Base-by-base conservation (phyloP, 2,329 filamentous ascomycete genomes). In the Trichoderma hamatum region DNA sequence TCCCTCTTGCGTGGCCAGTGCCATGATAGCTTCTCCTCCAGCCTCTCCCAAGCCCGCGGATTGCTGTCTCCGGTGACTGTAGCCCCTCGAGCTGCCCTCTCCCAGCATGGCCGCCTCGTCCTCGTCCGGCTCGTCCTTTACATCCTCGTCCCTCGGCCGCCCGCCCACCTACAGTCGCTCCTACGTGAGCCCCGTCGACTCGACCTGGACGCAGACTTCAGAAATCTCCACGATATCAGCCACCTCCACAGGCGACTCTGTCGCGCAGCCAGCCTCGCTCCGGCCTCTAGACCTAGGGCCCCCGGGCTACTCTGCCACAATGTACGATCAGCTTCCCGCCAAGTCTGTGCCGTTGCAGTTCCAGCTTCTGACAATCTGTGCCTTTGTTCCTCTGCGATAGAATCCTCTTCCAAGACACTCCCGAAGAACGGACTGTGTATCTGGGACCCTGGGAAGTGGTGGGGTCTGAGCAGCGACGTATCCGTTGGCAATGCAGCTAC, bases 401-500 rank as follows among this genome's bases (percentile, higher is more conserved):
- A 78, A 82, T 80, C 56, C 80, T 86, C n/a, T 85, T 83, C 70
- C 83, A 85, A 72, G 81, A 83, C 60, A 84, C 83, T 7, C 73
- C 80, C 43, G 80, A 83, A 72, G 84, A 86, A 73, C 80, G 79
- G 59, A 84, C 83, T 14, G 78, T 86, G 56, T 85, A 85, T 70
- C 80, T 86, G 9, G 84, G 84, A n/a, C 84, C 84, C 5, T 86
- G 84, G 84, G 83, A 85, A 73, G 79, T 85, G 43, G 77, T 84
- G 49, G 82, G 82, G 52, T 80, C 80, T 49, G 82, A 83, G 69
- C 80, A 82, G 36, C 83, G 83, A 61, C 82, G 83, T 51, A 78
- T 86, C n/a, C 75, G 84, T 49, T 86, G 84, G 84, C 83, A 84
- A 72, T 84, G 84, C 71, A 85, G 83, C 72, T 86, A 86, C 72